Evolutionary conservation across 768 basidiomycete species (phyloP).

Genomic region (Amanita molliuscula): DNA sequence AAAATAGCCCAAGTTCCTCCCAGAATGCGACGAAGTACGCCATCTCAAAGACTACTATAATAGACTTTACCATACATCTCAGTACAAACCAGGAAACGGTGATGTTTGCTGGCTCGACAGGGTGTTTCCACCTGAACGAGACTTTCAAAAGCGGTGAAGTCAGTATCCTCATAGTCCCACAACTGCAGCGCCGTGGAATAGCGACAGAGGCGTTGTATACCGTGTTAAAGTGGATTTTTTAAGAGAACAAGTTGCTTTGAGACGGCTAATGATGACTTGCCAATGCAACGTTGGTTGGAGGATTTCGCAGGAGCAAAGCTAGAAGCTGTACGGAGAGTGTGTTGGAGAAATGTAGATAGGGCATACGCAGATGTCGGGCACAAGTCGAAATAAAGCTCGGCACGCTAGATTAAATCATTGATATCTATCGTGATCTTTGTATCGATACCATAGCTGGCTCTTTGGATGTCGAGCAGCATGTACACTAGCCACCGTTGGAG

Average conservation of each 20-base stretch:
- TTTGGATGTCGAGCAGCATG: not conserved
- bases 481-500: not conserved
- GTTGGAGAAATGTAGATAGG: conserved; percentile 28
- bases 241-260: conserved; percentile 31
- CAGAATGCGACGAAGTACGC: conserved; percentile 25
- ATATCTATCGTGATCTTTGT: not conserved
- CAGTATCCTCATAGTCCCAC: conserved; percentile 29
- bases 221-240: conserved; percentile 29
- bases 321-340: conserved; percentile 27
- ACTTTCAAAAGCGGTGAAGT: conserved; percentile 26
- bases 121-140: conserved; percentile 28
- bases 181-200: conserved; percentile 24
- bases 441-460: not conserved
- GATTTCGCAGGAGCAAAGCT: conserved; percentile 25
- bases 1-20: conserved; percentile 28
- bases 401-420: not conserved
- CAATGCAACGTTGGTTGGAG: conserved; percentile 38
- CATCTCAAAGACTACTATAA: conserved; percentile 18
- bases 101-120: conserved; percentile 26
- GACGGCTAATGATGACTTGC: conserved; percentile 28
- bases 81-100: conserved; percentile 15
- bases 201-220: conserved; percentile 35
- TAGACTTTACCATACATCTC: conserved; percentile 28
- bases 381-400: conserved; percentile 20
- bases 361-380: conserved; percentile 24